Conservation (phyloP, 345 rosid species). For the Aquilaria yunnanensis region DNA sequence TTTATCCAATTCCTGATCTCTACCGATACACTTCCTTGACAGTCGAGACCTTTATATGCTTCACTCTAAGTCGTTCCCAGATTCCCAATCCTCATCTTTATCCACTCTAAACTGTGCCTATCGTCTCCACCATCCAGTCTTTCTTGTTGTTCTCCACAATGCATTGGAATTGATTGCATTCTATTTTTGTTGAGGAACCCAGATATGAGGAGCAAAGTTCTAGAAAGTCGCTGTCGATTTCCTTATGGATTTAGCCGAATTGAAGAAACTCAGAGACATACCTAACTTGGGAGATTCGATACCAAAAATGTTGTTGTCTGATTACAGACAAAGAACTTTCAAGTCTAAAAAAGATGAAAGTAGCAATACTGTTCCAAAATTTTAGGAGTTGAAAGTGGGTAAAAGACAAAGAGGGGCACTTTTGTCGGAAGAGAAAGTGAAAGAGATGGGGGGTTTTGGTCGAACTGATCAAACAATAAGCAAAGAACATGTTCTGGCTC, state of each 20-base stretch:
- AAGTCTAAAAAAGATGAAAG: conserved; percentile 20
- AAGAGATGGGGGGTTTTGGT: conserved; percentile 33
- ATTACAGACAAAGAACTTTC: conserved; percentile 27
- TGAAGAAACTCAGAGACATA: conserved; percentile 37
- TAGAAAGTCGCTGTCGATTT: conserved; percentile 35
- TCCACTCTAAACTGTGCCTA: too few species aligned
- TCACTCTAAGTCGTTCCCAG: too few species aligned
- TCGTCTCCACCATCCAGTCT: too few species aligned
- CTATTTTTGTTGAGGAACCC: conserved; percentile 60
- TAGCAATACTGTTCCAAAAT: conserved; percentile 35
- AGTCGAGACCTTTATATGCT: too few species aligned
- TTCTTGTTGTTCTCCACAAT: conserved; percentile 17
- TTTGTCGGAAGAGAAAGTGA: conserved; percentile 35
- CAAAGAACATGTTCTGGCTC: conserved; percentile 41
- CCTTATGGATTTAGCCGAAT: conserved; percentile 62
- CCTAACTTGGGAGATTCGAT: conserved; percentile 47
- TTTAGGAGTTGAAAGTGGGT: conserved; percentile 52
- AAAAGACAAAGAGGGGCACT: conserved; percentile 46
- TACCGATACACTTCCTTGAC: too few species aligned
- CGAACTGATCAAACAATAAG: conserved; percentile 49
- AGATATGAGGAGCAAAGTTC: conserved; percentile 46
- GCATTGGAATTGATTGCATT: conserved; percentile 60
- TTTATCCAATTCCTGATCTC: too few species aligned
- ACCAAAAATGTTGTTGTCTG: conserved; percentile 36
- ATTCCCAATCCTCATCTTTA: too few species aligned